Evolutionary conservation across 257 asterid genomes (phyloP), one percentile per base, ranked within the genome.

Genomic region (Gentiana macrophylla): DNA sequence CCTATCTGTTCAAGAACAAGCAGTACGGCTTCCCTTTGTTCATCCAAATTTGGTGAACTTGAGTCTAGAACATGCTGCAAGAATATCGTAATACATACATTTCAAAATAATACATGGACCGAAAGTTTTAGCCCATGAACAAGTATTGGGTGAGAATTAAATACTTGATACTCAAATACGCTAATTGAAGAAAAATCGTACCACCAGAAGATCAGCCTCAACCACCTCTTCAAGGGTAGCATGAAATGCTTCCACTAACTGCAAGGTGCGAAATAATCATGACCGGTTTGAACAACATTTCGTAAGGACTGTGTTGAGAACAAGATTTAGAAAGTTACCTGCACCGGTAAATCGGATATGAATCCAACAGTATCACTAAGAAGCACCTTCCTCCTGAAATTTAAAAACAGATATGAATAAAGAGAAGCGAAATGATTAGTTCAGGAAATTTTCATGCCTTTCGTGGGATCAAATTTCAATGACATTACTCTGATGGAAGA

Each of bases 181-280:
- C 11, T 3, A 8, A 55, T 3, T 6, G 51, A 48, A 55, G 15
- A 50, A 1, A 3, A 57, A 45, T 37, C 86, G 69, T 85, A 92
- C 98, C 97, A 92, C 93, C 12, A 92, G 95, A 64, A 92, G 88
- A 70, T 92, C 98, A 37, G 98, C 97, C 73, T 92, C 94, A 64
- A 81, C 85, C 57, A 92, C 97, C 82, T 88, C 97, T 77, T 92
- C 98, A 79, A 92, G 67, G 48, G 98, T 92, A 55, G 97, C 97
- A 50, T 80, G 92, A 74, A 92, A 92, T 58, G 97, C 98, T 76
- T 88, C 97, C 67, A 92, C 97, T 46, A 92, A 79, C 98, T 92
- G 80, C 84, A 73, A 59, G 56, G 68, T 52, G 44, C 63, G 8
- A 57, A 56, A 61, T 35, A 15, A 32, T 56, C 55, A 59, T 35